Evolutionary conservation across 306 rosid species (phyloP).

Genomic region (Cyamopsis tetragonoloba): DNA sequence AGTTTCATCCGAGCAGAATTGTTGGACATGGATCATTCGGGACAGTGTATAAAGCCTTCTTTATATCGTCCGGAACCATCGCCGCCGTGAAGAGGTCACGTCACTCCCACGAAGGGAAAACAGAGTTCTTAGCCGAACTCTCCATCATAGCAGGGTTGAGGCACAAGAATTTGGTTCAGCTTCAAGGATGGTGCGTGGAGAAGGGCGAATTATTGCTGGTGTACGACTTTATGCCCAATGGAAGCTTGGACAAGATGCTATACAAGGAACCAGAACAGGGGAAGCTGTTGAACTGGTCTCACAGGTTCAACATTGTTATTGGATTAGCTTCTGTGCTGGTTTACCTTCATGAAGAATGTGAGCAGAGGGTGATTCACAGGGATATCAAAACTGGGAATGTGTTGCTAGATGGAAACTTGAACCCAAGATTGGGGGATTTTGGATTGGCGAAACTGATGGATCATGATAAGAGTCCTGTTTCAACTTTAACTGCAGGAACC

Average conservation of each 20-base stretch:
- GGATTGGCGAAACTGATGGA: slow-evolving; percentile 88
- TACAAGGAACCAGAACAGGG: slow-evolving; percentile 43
- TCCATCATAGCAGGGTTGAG: slow-evolving; percentile 63
- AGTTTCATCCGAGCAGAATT: slow-evolving; percentile 65
- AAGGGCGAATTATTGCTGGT: slow-evolving; percentile 75
- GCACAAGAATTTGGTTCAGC: slow-evolving; percentile 80
- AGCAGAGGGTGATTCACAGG: slow-evolving; percentile 71
- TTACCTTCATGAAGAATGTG: slow-evolving; percentile 78
- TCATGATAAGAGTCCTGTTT: slow-evolving; percentile 83
- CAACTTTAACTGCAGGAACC: slow-evolving; percentile 71
- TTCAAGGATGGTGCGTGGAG: slow-evolving; percentile 86
- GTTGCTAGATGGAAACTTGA: slow-evolving; percentile 54
- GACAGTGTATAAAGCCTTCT: slow-evolving; percentile 69
- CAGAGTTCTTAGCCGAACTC: slow-evolving; percentile 19
- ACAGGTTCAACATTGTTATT: slow-evolving; percentile 54
- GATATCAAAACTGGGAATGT: slow-evolving; percentile 73
- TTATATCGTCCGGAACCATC: slow-evolving; percentile 39
- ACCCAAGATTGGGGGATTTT: slow-evolving; percentile 65
- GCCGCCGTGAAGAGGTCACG: slow-evolving; percentile 32
- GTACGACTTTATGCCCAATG: slow-evolving; percentile 51
- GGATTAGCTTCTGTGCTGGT: slow-evolving; percentile 72
- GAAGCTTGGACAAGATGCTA: slow-evolving; percentile 36
- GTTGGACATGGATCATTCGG: slow-evolving; percentile 75
- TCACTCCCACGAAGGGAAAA: slow-evolving; percentile 30
- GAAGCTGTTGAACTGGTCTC: slow-evolving; percentile 45